These are phyloP conservation scores for Carex pumila DNA, from an alignment of 176 grass and related monocot species.

Conservation along the genomic window DNA sequence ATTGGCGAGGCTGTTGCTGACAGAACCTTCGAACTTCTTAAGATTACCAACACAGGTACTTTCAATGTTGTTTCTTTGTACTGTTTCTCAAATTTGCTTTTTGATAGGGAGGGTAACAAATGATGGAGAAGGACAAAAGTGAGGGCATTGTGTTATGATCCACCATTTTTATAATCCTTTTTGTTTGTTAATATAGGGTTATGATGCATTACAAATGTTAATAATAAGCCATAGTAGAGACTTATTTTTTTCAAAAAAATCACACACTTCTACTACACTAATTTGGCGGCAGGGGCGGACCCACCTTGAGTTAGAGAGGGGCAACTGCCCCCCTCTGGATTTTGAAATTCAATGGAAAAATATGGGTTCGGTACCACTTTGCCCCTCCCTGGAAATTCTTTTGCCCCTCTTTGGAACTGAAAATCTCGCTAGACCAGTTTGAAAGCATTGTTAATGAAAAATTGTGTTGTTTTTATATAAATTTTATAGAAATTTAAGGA, in stretches of 20 bases:
- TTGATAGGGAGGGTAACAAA: background rate
- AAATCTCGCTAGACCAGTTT: too few relatives aligned
- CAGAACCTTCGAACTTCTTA: slow-evolving; percentile 81
- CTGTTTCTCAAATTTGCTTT: background rate
- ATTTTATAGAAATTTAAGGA: too few relatives aligned
- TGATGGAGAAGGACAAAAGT: background rate
- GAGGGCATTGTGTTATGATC: background rate
- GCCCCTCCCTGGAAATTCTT: too few relatives aligned
- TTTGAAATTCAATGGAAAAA: too few relatives aligned
- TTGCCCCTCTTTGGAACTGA: too few relatives aligned
- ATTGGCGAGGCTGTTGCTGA: slow-evolving; percentile 96
- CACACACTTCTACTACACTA: background rate
- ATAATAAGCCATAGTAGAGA: background rate
- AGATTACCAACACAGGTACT: slow-evolving; percentile 71
- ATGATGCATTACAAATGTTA: background rate
- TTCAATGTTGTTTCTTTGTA: slow-evolving; percentile 1
- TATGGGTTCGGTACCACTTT: too few relatives aligned
- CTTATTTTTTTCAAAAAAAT: background rate
- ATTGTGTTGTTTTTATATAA: too few relatives aligned
- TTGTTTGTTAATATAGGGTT: background rate
- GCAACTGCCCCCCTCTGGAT: too few relatives aligned
- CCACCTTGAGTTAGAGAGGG: too few relatives aligned
- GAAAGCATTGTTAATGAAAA: too few relatives aligned
- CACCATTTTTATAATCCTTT: background rate
- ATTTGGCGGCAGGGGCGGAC: background rate